phyloP scores from a whole-genome alignment of 208 protist species.

The Wallacemonas collosoma region DNA sequence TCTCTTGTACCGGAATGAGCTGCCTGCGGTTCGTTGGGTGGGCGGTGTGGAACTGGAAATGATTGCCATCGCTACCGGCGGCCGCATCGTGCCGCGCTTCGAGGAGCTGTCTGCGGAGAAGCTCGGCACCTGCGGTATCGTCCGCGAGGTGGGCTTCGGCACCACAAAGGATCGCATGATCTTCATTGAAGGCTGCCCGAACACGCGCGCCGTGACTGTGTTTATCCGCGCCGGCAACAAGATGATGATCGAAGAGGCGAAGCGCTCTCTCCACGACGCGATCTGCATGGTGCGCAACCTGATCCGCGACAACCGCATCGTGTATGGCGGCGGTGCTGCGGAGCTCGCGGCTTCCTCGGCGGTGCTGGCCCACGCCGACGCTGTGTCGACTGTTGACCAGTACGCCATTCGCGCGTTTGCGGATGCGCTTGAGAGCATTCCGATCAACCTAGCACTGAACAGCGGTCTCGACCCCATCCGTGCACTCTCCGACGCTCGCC shows the following conservation, averaged over 20 bases:
- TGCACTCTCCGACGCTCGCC: conserved; percentile 96
- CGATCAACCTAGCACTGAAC: conserved; percentile 99
- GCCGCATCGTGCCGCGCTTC: conserved; percentile 99
- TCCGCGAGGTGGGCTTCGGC: conserved; percentile 95
- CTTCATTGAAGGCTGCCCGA: conserved; percentile 99
- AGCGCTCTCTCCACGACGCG: conserved; percentile 99
- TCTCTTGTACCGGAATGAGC: conserved; percentile 98
- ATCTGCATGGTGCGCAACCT: conserved; percentile 99
- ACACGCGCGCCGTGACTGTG: conserved; percentile 99
- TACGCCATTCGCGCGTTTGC: conserved; percentile 99
- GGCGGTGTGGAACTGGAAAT: conserved; percentile 99
- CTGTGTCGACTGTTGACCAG: conserved; percentile 96
- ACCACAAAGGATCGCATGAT: conserved; percentile 99
- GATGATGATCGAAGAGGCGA: conserved; percentile 99
- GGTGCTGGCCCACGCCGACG: conserved; percentile 93
- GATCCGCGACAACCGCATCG: conserved; percentile 98
- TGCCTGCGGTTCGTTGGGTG: conserved; percentile 99
- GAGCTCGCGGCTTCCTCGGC: conserved; percentile 98
- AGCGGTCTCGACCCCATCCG: conserved; percentile 97
- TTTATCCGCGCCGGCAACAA: conserved; percentile 99
- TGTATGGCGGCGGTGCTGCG: conserved; percentile 99
- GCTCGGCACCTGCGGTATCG: conserved; percentile 93
- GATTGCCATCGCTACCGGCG: conserved; percentile 99
- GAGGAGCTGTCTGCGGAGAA: conserved; percentile 98
- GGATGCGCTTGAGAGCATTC: conserved; percentile 99